These are phyloP conservation scores for Psidium friedrichsthalianum DNA, from an alignment of 345 rosid genomes.

Conservation along the genomic window DNA sequence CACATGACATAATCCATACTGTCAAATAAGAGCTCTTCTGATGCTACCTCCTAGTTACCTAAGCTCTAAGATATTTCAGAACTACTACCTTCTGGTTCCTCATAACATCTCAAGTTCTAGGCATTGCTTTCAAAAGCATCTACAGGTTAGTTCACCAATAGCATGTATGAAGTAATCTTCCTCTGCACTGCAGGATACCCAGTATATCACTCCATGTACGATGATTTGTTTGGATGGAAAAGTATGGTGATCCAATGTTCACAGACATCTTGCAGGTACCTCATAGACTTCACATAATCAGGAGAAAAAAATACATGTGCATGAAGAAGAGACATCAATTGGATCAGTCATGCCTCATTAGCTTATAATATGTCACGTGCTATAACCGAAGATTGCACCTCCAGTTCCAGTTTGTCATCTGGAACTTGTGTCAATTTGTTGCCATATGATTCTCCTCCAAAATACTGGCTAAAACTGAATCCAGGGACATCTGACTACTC, in stretches of 20 bases:
- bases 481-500: neutral
- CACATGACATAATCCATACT: neutral
- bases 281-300: neutral
- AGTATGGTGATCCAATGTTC: constrained; percentile 72
- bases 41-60: neutral
- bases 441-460: neutral
- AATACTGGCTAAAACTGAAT: neutral
- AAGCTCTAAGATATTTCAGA: neutral
- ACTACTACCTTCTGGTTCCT: neutral
- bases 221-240: constrained; percentile 75
- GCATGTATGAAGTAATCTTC: neutral
- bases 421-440: neutral
- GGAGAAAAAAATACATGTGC: neutral
- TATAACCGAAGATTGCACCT: neutral
- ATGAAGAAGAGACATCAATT: neutral
- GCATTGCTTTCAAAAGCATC: neutral
- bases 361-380: neutral
- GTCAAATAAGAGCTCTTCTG: neutral
- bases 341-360: neutral
- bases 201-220: constrained; percentile 81
- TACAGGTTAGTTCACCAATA: neutral
- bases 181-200: constrained; percentile 43
- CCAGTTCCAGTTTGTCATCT: neutral
- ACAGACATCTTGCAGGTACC: constrained; percentile 64
- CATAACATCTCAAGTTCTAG: neutral